Conservation (phyloP, 176 grass and related monocot species). For the Rhynchospora breviuscula region DNA sequence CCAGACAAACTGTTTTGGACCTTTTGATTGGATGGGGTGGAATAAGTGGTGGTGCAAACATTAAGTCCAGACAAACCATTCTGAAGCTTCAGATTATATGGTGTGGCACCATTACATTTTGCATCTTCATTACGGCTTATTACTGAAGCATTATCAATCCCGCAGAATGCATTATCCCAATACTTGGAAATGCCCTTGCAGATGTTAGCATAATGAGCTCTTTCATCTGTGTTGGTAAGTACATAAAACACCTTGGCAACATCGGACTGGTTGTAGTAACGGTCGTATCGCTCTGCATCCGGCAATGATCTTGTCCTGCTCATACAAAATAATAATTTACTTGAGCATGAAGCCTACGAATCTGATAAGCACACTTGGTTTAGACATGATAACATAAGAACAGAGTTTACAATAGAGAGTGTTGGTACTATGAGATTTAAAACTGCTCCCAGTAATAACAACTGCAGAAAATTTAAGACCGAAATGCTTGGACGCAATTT, state of each 20-base stretch:
- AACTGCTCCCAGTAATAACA: neutral
- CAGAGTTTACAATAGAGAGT: neutral
- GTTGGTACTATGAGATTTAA: neutral
- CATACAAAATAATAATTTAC: constrained; percentile 10
- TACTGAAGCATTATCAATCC: constrained; percentile 26
- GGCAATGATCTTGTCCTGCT: constrained; percentile 53
- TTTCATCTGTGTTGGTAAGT: constrained; percentile 42
- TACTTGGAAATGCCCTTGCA: constrained; percentile 54
- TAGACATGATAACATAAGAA: neutral
- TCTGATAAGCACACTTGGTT: neutral
- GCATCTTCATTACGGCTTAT: constrained; percentile 19
- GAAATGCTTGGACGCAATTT: neutral
- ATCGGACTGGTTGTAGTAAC: constrained; percentile 81
- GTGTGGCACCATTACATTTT: constrained; percentile 26
- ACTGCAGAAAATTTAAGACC: neutral
- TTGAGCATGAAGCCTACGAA: neutral
- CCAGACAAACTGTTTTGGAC: neutral
- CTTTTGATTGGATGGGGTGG: neutral
- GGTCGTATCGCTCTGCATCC: constrained; percentile 46
- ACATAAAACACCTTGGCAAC: constrained; percentile 53
- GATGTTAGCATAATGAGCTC: constrained; percentile 47
- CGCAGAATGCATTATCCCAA: constrained; percentile 51
- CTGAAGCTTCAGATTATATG: constrained; percentile 10
- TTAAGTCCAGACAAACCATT: constrained; percentile 23
- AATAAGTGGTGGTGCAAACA: neutral